Conservation (phyloP, 371 early-diverging fungal species). For the Parasitella parasitica region DNA sequence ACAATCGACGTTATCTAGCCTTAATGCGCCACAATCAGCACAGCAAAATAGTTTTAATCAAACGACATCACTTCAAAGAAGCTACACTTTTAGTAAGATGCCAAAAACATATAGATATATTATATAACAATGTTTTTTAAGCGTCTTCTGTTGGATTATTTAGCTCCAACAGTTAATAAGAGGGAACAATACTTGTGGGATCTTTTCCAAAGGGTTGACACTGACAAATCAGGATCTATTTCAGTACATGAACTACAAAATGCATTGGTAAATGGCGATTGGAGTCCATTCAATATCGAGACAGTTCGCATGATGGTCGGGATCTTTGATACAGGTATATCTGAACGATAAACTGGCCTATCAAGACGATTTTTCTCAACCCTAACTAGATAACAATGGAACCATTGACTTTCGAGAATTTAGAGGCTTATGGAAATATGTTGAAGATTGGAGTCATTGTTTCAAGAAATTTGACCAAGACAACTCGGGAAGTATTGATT, state of each 20-base stretch:
- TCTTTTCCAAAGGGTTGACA: constrained; percentile 76
- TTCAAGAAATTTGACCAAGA: constrained; percentile 81
- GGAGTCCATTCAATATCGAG: constrained; percentile 61
- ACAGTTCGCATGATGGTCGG: constrained; percentile 62
- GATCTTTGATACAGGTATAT: constrained; percentile 68
- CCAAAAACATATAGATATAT: not conserved
- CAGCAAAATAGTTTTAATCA: not conserved
- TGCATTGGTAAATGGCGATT: constrained; percentile 66
- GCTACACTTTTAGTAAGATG: constrained; percentile 13
- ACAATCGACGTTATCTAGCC: not conserved
- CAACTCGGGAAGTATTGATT: constrained; percentile 76
- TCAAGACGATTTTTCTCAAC: no score
- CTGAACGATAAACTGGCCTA: not conserved
- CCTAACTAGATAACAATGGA: constrained; percentile 78
- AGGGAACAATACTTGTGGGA: constrained; percentile 51
- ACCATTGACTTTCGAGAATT: constrained; percentile 94
- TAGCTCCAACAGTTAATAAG: constrained; percentile 18
- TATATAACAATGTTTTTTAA: no score
- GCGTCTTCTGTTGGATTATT: not conserved
- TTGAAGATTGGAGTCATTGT: constrained; percentile 74
- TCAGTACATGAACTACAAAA: constrained; percentile 54
- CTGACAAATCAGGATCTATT: constrained; percentile 39
- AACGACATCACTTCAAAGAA: constrained; percentile 10
- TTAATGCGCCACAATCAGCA: not conserved
- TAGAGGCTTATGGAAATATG: constrained; percentile 72